These are phyloP conservation scores for Withania somnifera DNA, from an alignment of 305 asterid genomes.

Conservation along the genomic window DNA sequence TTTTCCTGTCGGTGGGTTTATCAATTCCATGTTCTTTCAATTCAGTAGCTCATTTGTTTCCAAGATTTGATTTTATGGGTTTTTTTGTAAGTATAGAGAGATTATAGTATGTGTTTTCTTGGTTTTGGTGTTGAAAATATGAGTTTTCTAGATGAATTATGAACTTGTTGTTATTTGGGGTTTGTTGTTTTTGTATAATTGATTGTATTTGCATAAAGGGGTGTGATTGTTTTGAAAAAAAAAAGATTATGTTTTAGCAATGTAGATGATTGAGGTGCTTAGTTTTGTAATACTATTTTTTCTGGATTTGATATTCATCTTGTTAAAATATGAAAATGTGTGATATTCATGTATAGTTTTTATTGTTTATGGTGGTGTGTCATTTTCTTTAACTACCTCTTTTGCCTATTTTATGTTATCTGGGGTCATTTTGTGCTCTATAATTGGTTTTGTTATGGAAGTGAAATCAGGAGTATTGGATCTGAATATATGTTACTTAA, in stretches of 20 bases:
- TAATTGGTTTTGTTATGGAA: slow-evolving; percentile 10
- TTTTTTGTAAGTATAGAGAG: neutral
- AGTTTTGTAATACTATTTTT: neutral
- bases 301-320: slow-evolving; percentile 1
- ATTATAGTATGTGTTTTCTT: neutral
- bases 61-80: neutral
- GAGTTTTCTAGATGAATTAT: neutral
- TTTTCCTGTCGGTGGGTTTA: slow-evolving; percentile 4
- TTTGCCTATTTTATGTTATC: slow-evolving; percentile 11
- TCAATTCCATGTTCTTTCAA: neutral
- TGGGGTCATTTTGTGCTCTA: slow-evolving; percentile 10
- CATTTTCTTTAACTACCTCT: slow-evolving; percentile 28
- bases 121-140: neutral
- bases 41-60: neutral
- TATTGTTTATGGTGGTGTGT: slow-evolving; percentile 25
- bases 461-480: slow-evolving; percentile 19
- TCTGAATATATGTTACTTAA: neutral
- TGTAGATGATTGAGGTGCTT: neutral
- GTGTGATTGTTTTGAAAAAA: neutral
- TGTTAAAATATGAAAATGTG: slow-evolving; percentile 26
- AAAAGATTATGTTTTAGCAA: neutral
- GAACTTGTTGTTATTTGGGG: neutral
- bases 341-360: slow-evolving; percentile 24
- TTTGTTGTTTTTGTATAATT: neutral
- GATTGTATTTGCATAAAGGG: neutral